phyloP scores from a whole-genome alignment of 805 yeast genomes.

The Tetrapisispora fleetii region DNA sequence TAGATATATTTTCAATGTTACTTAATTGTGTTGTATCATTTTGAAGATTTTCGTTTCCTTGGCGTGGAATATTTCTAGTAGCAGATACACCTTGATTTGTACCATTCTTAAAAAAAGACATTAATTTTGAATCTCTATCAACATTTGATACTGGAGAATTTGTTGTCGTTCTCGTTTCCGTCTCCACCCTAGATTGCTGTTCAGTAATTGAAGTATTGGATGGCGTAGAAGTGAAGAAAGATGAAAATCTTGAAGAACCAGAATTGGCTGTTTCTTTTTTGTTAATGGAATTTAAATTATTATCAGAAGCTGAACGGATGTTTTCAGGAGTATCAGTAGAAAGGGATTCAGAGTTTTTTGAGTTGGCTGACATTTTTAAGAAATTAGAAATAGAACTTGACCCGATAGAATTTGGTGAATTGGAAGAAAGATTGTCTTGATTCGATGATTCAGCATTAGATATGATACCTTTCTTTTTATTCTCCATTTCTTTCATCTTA shows the following conservation, averaged over 20 bases:
- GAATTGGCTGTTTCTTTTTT: background rate
- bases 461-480: slow-evolving; percentile 25
- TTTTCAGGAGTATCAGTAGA: background rate
- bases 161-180: background rate
- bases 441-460: background rate
- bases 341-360: background rate
- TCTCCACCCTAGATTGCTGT: background rate
- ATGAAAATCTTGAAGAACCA: slow-evolving; percentile 28
- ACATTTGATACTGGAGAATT: background rate
- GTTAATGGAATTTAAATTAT: background rate
- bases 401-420: slow-evolving; percentile 2
- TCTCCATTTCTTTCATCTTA: slow-evolving; percentile 30
- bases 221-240: slow-evolving; percentile 24
- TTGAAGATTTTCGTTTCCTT: background rate
- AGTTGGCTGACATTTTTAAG: slow-evolving; percentile 10
- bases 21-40: background rate
- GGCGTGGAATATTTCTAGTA: background rate
- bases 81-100: slow-evolving; percentile 6
- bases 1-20: background rate
- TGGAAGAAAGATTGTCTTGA: background rate
- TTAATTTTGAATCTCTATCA: slow-evolving; percentile 23
- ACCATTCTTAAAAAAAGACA: slow-evolving; percentile 23
- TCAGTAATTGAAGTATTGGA: slow-evolving; percentile 6
- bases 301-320: background rate
- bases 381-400: slow-evolving; percentile 27